Evolutionary conservation across 2,329 filamentous ascomycete genomes (phyloP), one percentile per base, ranked within the genome.

Genomic region (Tolypocladium pustulatum): DNA sequence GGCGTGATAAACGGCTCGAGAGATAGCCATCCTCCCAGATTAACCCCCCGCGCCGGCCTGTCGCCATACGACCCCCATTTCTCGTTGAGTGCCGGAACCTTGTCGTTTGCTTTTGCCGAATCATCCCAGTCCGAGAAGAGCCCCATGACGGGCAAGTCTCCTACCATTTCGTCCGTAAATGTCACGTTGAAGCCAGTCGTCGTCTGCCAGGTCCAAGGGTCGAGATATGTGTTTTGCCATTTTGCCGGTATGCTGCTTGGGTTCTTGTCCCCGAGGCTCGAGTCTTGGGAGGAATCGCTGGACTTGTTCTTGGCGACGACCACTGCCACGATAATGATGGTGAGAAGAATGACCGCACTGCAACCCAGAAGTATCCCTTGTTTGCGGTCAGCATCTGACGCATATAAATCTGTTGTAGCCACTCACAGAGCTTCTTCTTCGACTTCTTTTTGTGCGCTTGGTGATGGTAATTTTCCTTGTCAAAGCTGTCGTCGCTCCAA

Each of bases 1-100:
- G 94, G 94, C 4, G 90, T 93, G 69, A 99, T 97, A 71, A 96
- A 97, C 0, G 94, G 94, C 68, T 99, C 94, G 15, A 99, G 76
- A 3, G 88, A 89, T 1, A 99, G 82, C 94, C 94, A 99, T 15
- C 94, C 94, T 56, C 94, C 94, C 1, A 97, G 71, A 66, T 96
- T 97, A 40, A 97, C 90, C 1, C 94, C 94, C 8, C 93, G 85
- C 30, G 95, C 91, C 2, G 92, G 91, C 58, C 80, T 85, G 27
- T 83, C 84, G 2, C 85, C 83, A 66, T 97, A 99, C 2, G 87
- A 77, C 8, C 85, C 85, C 82, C 93, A 97, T 1, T 79, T 67
- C 61, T 92, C 79, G 64, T 90, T 82, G 8, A 99, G 78, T 1
- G 90, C 78, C 0, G 91, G 89, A 0, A 95, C 91, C 37, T 91